A percentile compares a stretch with the other conserved stretches of the same genome.
Evolutionary conservation across 805 yeast species (phyloP).

Genomic region (Metschnikowia baotianmanensis): DNA sequence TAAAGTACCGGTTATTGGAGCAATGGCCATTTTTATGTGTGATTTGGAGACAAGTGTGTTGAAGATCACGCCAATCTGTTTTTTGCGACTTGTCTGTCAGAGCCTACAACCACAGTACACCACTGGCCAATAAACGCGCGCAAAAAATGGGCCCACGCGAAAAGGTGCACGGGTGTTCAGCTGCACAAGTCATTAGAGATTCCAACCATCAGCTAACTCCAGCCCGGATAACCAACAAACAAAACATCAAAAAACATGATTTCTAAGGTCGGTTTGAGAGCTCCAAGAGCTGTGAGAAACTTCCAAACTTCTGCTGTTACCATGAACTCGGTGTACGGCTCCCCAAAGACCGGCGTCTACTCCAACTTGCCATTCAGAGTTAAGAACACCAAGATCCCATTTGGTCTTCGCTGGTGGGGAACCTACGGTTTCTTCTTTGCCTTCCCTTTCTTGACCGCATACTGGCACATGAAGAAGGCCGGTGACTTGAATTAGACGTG

Average conservation of each 20-base stretch:
- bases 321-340: slow-evolving; percentile 35
- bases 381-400: slow-evolving; percentile 90
- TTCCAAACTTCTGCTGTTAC: slow-evolving; percentile 48
- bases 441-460: slow-evolving; percentile 74
- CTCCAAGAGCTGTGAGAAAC: slow-evolving; percentile 27
- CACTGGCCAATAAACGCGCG: slow-evolving; percentile 15
- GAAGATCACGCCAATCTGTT: not conserved
- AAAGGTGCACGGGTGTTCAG: slow-evolving; percentile 6
- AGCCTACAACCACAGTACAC: not conserved
- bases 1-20: slow-evolving; percentile 83
- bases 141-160: slow-evolving; percentile 6
- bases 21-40: slow-evolving; percentile 56
- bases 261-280: slow-evolving; percentile 24
- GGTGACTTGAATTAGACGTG: slow-evolving; percentile 44
- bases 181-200: not conserved
- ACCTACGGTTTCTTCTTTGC: slow-evolving; percentile 44
- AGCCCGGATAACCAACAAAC: not conserved
- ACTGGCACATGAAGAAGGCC: slow-evolving; percentile 84
- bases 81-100: not conserved
- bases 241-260: slow-evolving; percentile 20
- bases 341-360: slow-evolving; percentile 67
- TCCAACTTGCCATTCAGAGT: slow-evolving; percentile 93
- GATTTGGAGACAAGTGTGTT: not conserved
- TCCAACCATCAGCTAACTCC: not conserved
- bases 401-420: slow-evolving; percentile 76